Evolutionary conservation across 1,139 yeast species (phyloP), one percentile per base, ranked within the genome.

Genomic region (Debaryomyces singareniensis): DNA sequence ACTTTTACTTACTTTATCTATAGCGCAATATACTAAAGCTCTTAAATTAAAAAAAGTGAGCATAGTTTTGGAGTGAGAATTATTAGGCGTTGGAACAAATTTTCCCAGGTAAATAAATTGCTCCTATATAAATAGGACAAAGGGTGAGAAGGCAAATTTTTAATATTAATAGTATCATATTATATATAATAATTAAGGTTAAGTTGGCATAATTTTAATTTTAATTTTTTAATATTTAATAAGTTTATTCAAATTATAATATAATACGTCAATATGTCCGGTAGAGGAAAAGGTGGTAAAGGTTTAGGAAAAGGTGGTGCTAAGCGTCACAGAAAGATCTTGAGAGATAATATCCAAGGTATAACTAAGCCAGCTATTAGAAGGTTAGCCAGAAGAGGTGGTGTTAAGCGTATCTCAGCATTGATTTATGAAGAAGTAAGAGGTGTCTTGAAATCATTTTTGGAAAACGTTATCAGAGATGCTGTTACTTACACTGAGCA

Each of bases 381-480:
- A 76, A 89, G 98, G 84, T 82, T 91, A 58, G 98, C 98, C 40
- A 89, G 98, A 81, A 87, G 98, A 85, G 98, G 98, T 74, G 98
- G 98, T 85, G 98, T 91, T 61, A 91, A 91, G 82, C 96, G 97
- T 83, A 91, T 91, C 56, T 89, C 97, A 45, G 97, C 96, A 60
- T 76, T 89, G 62, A 89, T 91, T 66, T 91, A 91, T 75, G 97
- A 91, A 73, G 96, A 89, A 76, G 96, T 93, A 57, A 86, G 98
- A 75, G 91, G 84, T 49, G 97, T 91, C 51, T 77, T 91, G 52
- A 89, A 89, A 74, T 75, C 95, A 39, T 91, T 89, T 82, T 78
- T 91, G 61, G 96, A 87, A 71, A 81, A 84, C 59, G 96, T 89
- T 53, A 91, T 91, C 69, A 86, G 96, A 75, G 97, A 91, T 57